Evolutionary conservation across 202 grass and related monocot genomes (phyloP), one percentile per base, ranked within the genome.

Genomic region (Saccharum hybrid): DNA sequence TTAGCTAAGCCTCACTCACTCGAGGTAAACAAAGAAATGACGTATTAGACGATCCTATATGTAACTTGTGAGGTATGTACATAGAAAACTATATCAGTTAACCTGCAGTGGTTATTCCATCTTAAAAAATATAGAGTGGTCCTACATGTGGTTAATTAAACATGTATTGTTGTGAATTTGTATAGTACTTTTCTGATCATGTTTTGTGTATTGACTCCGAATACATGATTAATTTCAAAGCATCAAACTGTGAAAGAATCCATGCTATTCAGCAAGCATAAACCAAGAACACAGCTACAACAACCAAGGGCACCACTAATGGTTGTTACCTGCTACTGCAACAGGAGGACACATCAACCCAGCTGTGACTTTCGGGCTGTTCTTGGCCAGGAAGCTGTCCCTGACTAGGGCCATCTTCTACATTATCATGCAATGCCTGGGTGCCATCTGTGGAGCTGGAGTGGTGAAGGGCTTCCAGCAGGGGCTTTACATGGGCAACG

Each of bases 331-430:
- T 63, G 73, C 13, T 65, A 77, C 45, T 86, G 45, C 42, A 70
- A 83, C 88, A 97, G 94, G 94, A 77, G 94, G 92, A 6, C 94
- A 97, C 84, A 97, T 97, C 84, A 97, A 97, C 90, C 94, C 94
- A 16, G 94, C 94, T 12, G 94, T 97, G 84, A 97, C 94, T 18
- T 94, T 97, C 23, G 94, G 94, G 30, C 84, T 97, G 60, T 92
- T 97, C 88, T 72, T 97, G 82, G 94, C 94, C 48, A 88, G 94
- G 90, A 97, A 97, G 71, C 82, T 97, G 19, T 97, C 94, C 72
- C 74, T 97, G 28, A 91, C 90, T 3, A 87, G 94, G 84, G 94
- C 94, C 74, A 4, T 94, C 77, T 97, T 94, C 90, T 97, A 97
- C 86, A 97, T 97, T 4, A 31, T 97, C 28, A 97, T 97, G 94